These are phyloP conservation scores for Coemansia sp. DNA, from an alignment of 192 early-diverging fungal genomes.

Conservation along the genomic window DNA sequence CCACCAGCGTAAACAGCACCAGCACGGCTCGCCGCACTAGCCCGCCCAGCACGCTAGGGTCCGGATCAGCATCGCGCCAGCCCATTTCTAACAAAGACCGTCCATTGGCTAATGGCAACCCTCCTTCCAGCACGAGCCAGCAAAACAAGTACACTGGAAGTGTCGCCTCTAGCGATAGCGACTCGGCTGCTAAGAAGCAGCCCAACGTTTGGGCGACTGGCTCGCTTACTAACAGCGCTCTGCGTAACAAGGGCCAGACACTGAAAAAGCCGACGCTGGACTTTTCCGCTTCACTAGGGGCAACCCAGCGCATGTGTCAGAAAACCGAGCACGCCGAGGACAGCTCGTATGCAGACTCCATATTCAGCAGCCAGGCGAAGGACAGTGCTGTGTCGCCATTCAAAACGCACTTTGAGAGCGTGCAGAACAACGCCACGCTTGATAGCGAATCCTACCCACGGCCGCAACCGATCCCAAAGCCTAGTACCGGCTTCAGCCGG, in stretches of 20 bases:
- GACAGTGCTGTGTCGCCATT: conserved; percentile 28
- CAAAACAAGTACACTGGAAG: background rate
- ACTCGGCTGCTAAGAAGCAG: background rate
- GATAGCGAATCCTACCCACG: conserved; percentile 14
- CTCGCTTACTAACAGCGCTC: background rate
- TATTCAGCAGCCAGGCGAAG: conserved; percentile 17
- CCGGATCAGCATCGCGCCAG: background rate
- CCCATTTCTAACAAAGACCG: background rate
- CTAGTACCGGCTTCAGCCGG: conserved; percentile 15
- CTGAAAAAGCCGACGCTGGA: background rate
- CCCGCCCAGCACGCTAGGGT: conserved; percentile 6
- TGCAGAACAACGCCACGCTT: conserved; percentile 1
- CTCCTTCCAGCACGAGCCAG: background rate
- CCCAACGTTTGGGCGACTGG: conserved; percentile 17
- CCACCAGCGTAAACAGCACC: background rate
- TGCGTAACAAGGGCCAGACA: conserved; percentile 14
- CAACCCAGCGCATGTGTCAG: background rate
- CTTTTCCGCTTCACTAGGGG: background rate
- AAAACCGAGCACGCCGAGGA: conserved; percentile 6
- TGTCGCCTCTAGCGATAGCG: background rate
- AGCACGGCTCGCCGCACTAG: conserved; percentile 1
- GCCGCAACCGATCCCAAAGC: conserved; percentile 50
- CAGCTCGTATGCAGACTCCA: background rate
- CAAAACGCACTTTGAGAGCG: conserved; percentile 13
- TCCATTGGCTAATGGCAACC: background rate